Evolutionary conservation across 306 rosid species (phyloP), one percentile per base, ranked within the genome.

Genomic region (Mimosa pudica): DNA sequence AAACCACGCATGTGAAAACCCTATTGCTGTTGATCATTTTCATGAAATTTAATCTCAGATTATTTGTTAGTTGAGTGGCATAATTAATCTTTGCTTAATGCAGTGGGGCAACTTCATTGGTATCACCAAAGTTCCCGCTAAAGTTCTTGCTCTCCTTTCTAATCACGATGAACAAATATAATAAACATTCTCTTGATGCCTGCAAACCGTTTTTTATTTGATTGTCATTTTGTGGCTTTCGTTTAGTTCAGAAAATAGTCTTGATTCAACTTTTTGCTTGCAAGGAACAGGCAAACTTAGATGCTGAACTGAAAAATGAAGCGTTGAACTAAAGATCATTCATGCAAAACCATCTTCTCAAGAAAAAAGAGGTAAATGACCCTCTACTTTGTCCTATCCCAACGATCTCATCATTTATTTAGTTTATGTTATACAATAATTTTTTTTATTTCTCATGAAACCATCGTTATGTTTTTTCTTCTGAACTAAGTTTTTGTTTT

Each of bases 261-360:
- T 82, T 81, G 32, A 82, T 85, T 83, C 94, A 95, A 97, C 91
- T 92, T 45, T 79, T 85, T 79, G 66, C 82, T 82, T 90, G 92
- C 86, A 91, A 84, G 87, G 92, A 91, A 81, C 83, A 81, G 74
- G 85, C 82, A 61, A 84, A 87, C 86, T 84, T 47, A 63, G 97
- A 89, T 78, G 70, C 16, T 44, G 71, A 60, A 41, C 74, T 83
- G 45, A 95, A 88, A 82, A 87, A 79, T 70, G 96, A 89, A 74
- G 96, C 94, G 69, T 77, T 92, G 84, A 88, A 76, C 71, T 88
- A 90, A 82, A 90, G 80, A 49, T 72, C 86, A 63, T 79, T 75
- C 35, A 46, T 88, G 75, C 89, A 89, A 72, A 80, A 74, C 67
- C 84, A 87, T 87, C 87, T 91, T 83, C 78, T 32, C 30, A 30